A percentile compares a stretch with the other conserved stretches of the same genome.
phyloP scores from a whole-genome alignment of 371 early-diverging fungal species.

The Choanephora cucurbitarum region DNA sequence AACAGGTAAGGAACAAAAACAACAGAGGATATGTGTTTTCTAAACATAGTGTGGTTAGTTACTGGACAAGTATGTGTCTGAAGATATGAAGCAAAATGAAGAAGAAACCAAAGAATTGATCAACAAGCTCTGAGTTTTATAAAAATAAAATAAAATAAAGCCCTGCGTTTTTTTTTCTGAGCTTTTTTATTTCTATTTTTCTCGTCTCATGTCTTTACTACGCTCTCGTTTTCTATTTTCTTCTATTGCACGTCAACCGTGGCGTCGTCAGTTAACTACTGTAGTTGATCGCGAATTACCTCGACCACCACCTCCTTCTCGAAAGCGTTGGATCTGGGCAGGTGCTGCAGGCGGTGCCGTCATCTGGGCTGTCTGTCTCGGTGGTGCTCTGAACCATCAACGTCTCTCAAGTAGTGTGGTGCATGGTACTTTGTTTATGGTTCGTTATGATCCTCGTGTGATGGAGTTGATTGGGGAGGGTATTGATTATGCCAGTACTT shows the following conservation, averaged over 20 bases:
- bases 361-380: conserved; percentile 63
- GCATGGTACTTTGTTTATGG: conserved; percentile 63
- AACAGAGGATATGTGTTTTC: too few relatives aligned
- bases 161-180: not conserved
- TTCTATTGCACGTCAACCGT: not conserved
- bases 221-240: conserved; percentile 5
- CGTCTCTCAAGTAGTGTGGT: conserved; percentile 66
- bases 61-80: conserved; percentile 44
- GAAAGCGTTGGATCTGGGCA: conserved; percentile 46
- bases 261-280: conserved; percentile 14
- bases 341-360: conserved; percentile 56
- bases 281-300: conserved; percentile 49
- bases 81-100: conserved; percentile 36
- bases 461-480: conserved; percentile 58
- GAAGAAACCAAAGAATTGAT: conserved; percentile 35
- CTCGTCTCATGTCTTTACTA: conserved; percentile 7
- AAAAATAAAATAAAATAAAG: too few relatives aligned
- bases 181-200: conserved; percentile 3
- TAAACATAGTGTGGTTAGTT: too few relatives aligned
- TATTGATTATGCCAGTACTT: conserved; percentile 60
- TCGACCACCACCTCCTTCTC: conserved; percentile 31
- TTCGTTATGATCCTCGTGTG: conserved; percentile 60
- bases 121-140: too few relatives aligned
- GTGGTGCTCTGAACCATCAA: conserved; percentile 65
- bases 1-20: too few relatives aligned